Conservation (phyloP, 1,284 basidiomycete species). For the Ustilago tritici region DNA sequence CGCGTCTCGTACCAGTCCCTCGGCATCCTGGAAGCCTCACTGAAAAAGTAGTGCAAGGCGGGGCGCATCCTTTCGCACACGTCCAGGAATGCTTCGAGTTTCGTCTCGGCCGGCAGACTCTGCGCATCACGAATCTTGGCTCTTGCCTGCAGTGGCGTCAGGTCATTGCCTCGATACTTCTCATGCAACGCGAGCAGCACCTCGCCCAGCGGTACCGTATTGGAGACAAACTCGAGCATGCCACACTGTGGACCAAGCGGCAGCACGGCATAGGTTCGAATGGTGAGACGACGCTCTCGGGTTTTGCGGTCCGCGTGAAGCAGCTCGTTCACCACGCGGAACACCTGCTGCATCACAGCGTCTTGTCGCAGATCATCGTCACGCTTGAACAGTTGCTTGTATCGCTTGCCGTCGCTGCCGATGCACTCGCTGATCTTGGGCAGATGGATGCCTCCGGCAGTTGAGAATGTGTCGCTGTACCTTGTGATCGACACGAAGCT, state of each 20-base stretch:
- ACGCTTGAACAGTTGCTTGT: slow-evolving; percentile 94
- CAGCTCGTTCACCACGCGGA: slow-evolving; percentile 86
- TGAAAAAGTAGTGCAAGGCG: slow-evolving; percentile 94
- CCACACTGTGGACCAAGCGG: slow-evolving; percentile 86
- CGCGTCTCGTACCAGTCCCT: slow-evolving; percentile 94
- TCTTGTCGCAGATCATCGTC: slow-evolving; percentile 92
- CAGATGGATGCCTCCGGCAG: slow-evolving; percentile 82
- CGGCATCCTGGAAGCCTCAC: slow-evolving; percentile 86
- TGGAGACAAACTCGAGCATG: slow-evolving; percentile 88
- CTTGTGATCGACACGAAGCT: slow-evolving; percentile 78
- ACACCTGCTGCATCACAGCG: slow-evolving; percentile 98
- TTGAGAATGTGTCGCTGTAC: slow-evolving; percentile 73
- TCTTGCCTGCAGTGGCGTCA: slow-evolving; percentile 49
- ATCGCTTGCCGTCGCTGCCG: slow-evolving; percentile 78
- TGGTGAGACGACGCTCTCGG: slow-evolving; percentile 77
- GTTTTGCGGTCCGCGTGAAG: slow-evolving; percentile 82
- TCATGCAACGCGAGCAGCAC: slow-evolving; percentile 78
- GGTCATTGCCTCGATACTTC: slow-evolving; percentile 42
- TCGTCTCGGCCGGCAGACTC: slow-evolving; percentile 30
- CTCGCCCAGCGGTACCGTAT: slow-evolving; percentile 78
- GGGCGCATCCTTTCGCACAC: slow-evolving; percentile 78
- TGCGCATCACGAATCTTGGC: slow-evolving; percentile 38
- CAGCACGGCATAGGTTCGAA: slow-evolving; percentile 89
- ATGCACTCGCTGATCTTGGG: slow-evolving; percentile 84
- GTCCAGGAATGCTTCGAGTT: slow-evolving; percentile 72